Evolutionary conservation across 345 rosid species (phyloP).

Genomic region (Kernera saxatilis): DNA sequence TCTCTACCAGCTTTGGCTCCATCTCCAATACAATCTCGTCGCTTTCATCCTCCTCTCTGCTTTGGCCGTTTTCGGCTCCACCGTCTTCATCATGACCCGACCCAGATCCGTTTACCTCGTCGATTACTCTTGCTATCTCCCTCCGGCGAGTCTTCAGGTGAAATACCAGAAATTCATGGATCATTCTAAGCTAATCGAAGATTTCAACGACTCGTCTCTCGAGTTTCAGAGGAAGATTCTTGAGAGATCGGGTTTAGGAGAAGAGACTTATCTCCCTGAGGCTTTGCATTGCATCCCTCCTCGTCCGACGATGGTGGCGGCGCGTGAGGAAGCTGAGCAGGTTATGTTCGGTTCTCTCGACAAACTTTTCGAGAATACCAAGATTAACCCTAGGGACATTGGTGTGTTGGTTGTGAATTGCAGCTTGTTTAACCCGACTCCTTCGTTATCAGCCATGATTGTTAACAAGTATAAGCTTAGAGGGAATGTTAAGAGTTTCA

Average conservation of each 20-base stretch:
- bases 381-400: conserved; percentile 71
- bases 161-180: conserved; percentile 60
- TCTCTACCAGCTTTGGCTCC: conserved; percentile 68
- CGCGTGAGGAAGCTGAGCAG: conserved; percentile 87
- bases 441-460: conserved; percentile 86
- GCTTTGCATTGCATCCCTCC: conserved; percentile 78
- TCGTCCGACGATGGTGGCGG: conserved; percentile 72
- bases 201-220: conserved; percentile 74
- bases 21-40: conserved; percentile 76
- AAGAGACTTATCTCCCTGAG: conserved; percentile 84
- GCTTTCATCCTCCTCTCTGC: conserved; percentile 57
- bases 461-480: conserved; percentile 40
- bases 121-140: conserved; percentile 42
- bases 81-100: conserved; percentile 78
- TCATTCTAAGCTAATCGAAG: conserved; percentile 62
- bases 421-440: conserved; percentile 91
- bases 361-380: conserved; percentile 60
- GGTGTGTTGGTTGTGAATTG: conserved; percentile 85
- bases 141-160: conserved; percentile 58
- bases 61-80: conserved; percentile 57
- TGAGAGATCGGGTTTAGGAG: conserved; percentile 85
- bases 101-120: conserved; percentile 61
- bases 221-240: conserved; percentile 81
- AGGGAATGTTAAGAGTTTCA: neutral
- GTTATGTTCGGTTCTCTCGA: conserved; percentile 88